phyloP scores from a whole-genome alignment of 2,329 filamentous ascomycete genomes.

The Kalmusia sp. region DNA sequence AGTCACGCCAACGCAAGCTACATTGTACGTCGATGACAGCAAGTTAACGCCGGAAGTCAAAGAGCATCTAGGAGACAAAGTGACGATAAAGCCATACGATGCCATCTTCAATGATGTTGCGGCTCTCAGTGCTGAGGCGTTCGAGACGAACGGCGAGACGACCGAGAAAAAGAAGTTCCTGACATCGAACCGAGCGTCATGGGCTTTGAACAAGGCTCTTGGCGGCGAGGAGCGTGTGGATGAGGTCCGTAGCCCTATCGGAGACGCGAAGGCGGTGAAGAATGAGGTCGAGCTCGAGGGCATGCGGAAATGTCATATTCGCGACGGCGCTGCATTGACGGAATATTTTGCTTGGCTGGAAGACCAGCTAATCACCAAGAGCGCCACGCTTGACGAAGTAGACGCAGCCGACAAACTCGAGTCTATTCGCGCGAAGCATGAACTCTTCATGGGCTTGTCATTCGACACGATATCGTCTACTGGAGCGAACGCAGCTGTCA shows the following conservation, averaged over 20 bases:
- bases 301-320: slow-evolving; percentile 92
- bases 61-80: slow-evolving; percentile 71
- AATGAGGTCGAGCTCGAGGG: slow-evolving; percentile 88
- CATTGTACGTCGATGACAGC: slow-evolving; percentile 81
- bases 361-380: slow-evolving; percentile 79
- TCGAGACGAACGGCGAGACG: slow-evolving; percentile 43
- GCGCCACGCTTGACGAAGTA: slow-evolving; percentile 81
- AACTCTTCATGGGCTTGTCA: slow-evolving; percentile 86
- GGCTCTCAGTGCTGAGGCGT: slow-evolving; percentile 60
- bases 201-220: slow-evolving; percentile 86
- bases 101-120: slow-evolving; percentile 81
- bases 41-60: slow-evolving; percentile 76
- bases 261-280: slow-evolving; percentile 92
- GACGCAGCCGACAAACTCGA: slow-evolving; percentile 92
- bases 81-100: slow-evolving; percentile 82
- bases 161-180: slow-evolving; percentile 69
- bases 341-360: slow-evolving; percentile 98
- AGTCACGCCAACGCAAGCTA: slow-evolving; percentile 76
- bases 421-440: slow-evolving; percentile 70
- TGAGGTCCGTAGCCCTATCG: slow-evolving; percentile 84
- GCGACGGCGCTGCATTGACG: slow-evolving; percentile 88
- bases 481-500: slow-evolving; percentile 89
- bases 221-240: slow-evolving; percentile 87
- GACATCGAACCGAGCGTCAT: slow-evolving; percentile 88
- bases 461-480: slow-evolving; percentile 97